Conservation (phyloP, 176 grass and related monocot genomes). For the Oryza glaberrima region DNA sequence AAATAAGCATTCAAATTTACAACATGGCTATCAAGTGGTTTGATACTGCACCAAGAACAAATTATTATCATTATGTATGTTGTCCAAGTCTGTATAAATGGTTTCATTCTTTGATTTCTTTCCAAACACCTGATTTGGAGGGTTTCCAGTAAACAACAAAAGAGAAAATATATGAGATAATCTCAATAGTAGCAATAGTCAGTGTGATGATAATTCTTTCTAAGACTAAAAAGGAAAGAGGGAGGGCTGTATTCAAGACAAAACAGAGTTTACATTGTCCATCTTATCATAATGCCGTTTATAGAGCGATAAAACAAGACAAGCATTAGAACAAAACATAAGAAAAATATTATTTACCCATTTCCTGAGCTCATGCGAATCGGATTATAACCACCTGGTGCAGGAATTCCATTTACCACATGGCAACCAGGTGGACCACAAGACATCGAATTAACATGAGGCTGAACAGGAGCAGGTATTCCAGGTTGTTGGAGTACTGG, state of each 20-base stretch:
- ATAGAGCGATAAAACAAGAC: neutral
- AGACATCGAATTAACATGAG: conserved; percentile 68
- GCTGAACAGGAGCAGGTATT: conserved; percentile 52
- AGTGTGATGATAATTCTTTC: neutral
- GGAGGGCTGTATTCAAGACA: neutral
- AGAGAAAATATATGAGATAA: conserved; percentile 27
- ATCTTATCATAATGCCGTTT: neutral
- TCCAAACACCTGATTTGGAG: neutral
- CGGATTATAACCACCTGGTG: conserved; percentile 65
- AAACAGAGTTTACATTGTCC: neutral
- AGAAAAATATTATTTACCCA: conserved; percentile 49
- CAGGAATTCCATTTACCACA: conserved; percentile 82
- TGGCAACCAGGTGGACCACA: conserved; percentile 65
- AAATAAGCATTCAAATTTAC: neutral
- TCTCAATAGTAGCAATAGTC: neutral
- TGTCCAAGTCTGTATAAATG: neutral
- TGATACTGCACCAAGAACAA: neutral
- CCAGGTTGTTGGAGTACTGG: conserved; percentile 71
- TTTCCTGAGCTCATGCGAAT: conserved; percentile 72
- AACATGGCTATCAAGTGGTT: neutral
- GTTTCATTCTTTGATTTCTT: neutral
- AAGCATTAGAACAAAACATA: neutral
- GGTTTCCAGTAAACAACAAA: neutral
- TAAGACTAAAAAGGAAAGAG: neutral
- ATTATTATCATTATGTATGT: conserved; percentile 7